phyloP scores from a whole-genome alignment of 768 basidiomycete species.

The Kwoniella sp. region DNA sequence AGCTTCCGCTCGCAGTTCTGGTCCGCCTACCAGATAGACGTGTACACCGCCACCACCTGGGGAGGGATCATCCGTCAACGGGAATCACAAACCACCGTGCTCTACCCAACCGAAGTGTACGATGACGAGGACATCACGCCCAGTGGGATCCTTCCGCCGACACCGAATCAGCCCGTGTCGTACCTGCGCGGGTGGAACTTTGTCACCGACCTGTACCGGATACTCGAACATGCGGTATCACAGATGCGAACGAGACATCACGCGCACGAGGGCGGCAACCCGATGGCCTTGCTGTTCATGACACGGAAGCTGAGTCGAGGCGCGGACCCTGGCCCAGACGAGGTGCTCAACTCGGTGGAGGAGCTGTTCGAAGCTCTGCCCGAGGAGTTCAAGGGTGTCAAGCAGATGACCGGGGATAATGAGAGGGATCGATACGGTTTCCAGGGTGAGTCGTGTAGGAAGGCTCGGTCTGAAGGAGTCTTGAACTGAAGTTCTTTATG shows the following conservation, averaged over 20 bases:
- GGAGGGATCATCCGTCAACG: conserved; percentile 32
- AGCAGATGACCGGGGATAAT: conserved; percentile 25
- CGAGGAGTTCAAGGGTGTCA: conserved; percentile 19
- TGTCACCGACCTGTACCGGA: conserved; percentile 37
- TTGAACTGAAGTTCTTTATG: not conserved
- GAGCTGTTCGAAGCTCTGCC: conserved; percentile 28
- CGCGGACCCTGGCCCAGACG: conserved; percentile 8
- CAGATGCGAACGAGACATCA: conserved; percentile 11
- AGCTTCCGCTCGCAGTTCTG: conserved; percentile 27
- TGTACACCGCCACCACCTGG: conserved; percentile 37
- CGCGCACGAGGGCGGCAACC: conserved; percentile 1
- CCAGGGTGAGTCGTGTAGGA: conserved; percentile 24
- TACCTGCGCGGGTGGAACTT: conserved; percentile 43
- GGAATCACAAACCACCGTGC: conserved; percentile 34
- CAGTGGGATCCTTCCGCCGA: conserved; percentile 1
- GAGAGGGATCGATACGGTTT: conserved; percentile 32
- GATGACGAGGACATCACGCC: conserved; percentile 32
- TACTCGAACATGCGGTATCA: conserved; percentile 35
- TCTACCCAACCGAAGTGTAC: conserved; percentile 39
- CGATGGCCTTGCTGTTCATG: conserved; percentile 8
- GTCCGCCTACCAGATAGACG: conserved; percentile 33
- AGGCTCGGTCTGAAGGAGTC: not conserved
- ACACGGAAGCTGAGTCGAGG: not conserved
- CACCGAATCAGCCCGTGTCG: conserved; percentile 8
- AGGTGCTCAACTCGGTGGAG: conserved; percentile 20